Conservation (phyloP, 2,329 filamentous ascomycete genomes). For the Beauveria sp. region DNA sequence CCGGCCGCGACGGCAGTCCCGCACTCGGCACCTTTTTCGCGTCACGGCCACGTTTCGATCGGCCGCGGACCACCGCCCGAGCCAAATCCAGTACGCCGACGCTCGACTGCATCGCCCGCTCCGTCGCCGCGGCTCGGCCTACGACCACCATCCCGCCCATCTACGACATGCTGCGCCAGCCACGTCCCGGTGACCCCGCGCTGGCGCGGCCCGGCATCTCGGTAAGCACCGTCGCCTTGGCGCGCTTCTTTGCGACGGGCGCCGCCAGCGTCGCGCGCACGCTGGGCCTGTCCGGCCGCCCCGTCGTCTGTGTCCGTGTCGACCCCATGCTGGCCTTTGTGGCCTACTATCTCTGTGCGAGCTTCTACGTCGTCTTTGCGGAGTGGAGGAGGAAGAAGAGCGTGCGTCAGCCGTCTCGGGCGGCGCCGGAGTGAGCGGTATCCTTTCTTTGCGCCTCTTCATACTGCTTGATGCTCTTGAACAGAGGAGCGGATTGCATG, state of each 20-base stretch:
- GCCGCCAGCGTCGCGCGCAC: constrained; percentile 1
- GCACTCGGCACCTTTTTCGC: constrained; percentile 3
- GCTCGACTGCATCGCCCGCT: constrained; percentile 2
- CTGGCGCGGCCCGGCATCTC: neutral
- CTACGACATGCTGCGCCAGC: neutral
- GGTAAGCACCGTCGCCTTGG: neutral
- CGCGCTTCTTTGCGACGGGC: constrained; percentile 2
- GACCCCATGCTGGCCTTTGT: constrained; percentile 6
- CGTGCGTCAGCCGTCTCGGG: neutral
- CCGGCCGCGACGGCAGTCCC: constrained; percentile 2
- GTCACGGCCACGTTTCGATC: neutral
- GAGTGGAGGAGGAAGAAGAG: neutral
- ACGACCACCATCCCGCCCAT: neutral
- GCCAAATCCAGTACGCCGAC: neutral
- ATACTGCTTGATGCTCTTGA: neutral
- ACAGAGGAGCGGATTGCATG: neutral
- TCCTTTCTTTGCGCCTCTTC: neutral
- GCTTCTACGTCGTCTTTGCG: neutral
- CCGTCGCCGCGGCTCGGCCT: neutral
- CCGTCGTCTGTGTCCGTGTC: constrained; percentile 3
- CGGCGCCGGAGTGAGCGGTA: neutral
- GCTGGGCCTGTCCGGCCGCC: neutral
- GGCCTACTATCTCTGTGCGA: constrained; percentile 3
- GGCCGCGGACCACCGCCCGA: neutral
- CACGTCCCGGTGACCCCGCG: neutral